A percentile compares a stretch with the other conserved stretches of the same genome.
These are phyloP conservation scores for Quercus rubra DNA, from an alignment of 306 rosid species.

Conservation along the genomic window DNA sequence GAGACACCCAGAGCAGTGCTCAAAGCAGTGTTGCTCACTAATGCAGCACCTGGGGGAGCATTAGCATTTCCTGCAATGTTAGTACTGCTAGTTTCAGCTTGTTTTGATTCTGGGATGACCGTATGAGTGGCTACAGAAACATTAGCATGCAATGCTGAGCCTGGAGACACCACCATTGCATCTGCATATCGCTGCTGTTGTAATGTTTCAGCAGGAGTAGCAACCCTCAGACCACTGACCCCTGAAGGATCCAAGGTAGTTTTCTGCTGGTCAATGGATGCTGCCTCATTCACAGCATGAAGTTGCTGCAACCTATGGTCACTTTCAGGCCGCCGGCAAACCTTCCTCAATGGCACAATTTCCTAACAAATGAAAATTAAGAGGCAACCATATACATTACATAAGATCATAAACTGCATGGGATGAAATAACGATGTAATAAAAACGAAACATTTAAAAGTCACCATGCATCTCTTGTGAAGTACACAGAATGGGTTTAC, in stretches of 20 bases:
- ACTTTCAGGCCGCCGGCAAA: conserved; percentile 93
- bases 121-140: conserved; percentile 27
- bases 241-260: conserved; percentile 34
- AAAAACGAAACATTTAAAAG: neutral
- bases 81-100: conserved; percentile 33
- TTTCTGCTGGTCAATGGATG: conserved; percentile 57
- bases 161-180: conserved; percentile 22
- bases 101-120: conserved; percentile 39
- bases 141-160: conserved; percentile 26
- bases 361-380: conserved; percentile 47
- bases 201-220: conserved; percentile 42
- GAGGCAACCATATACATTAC: neutral
- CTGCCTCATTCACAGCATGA: conserved; percentile 66
- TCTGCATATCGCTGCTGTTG: conserved; percentile 53
- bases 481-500: neutral
- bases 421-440: neutral
- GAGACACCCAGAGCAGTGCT: conserved; percentile 18
- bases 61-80: conserved; percentile 38
- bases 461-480: neutral
- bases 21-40: conserved; percentile 15
- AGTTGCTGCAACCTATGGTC: conserved; percentile 93
- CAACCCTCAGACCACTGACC: conserved; percentile 24
- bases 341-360: conserved; percentile 89
- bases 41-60: conserved; percentile 19
- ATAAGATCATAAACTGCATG: neutral